Evolutionary conservation across 1,284 basidiomycete species (phyloP), one percentile per base, ranked within the genome.

Genomic region (Cronartium ribicola): DNA sequence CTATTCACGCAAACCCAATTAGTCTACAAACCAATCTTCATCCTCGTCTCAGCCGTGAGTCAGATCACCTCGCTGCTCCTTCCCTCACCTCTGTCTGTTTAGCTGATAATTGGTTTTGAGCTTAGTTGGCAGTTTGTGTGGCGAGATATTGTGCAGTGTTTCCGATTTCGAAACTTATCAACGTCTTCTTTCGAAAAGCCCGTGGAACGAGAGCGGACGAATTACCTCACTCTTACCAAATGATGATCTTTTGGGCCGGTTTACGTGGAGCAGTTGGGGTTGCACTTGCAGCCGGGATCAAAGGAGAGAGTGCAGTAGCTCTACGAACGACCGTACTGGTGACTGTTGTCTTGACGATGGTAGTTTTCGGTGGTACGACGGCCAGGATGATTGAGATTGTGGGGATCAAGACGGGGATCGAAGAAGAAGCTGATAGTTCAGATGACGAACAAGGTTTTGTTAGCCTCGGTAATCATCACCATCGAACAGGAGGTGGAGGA

Each of bases 71-170:
- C 4, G 29, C 41, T 39, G 3, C 14, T 17, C 5, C 17, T 39
- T 66, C 44, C 22, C 11, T 41, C n/a, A 36, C 17, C 41, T 13
- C 13, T 43, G 64, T 4, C 37, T 55, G 2, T 67, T n/a, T 48
- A 14, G 17, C 66, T 72, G 59, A 51, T 65, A 36, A 46, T 70
- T 10, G 41, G 36, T 22, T 37, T 40, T 4, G 14, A 63, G 41
- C 37, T 6, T 76, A 84, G 83, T 87, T 95, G 62, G 89, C 92
- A 0, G 94, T 98, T 74, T 87, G 95, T 76, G 92, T 94, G 78
- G 96, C 95, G 3, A 90, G 96, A 41, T 98, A 98, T 81, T 90
- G 88, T 1, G 92, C 95, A 22, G 94, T 98, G 13, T 98, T 98
- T 85, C 94, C 96, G 0, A 86, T 98, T n/a, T 93, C 94, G 3